These are phyloP conservation scores for Geotrichum australiense DNA, from an alignment of 1,139 yeast genomes.

Conservation along the genomic window DNA sequence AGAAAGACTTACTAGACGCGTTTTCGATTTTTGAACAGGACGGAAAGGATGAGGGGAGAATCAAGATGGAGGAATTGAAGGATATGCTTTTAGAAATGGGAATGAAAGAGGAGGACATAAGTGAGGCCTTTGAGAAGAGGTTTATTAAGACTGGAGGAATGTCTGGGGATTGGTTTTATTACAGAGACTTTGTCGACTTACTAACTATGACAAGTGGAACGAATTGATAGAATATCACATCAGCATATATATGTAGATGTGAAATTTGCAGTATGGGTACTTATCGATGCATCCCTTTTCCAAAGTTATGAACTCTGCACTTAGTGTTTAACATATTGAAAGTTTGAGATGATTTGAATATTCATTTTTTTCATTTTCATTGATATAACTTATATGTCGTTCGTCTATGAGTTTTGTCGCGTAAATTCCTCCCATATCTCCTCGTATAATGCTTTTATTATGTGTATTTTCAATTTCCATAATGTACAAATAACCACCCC, in stretches of 20 bases:
- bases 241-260: no score
- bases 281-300: no score
- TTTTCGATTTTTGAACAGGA: conserved; percentile 51
- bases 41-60: conserved; percentile 30
- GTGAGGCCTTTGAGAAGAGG: conserved; percentile 42
- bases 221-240: no score
- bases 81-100: conserved; percentile 46
- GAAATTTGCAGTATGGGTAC: no score
- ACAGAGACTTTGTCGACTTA: conserved; percentile 37
- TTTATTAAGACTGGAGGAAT: conserved; percentile 47
- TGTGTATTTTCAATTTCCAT: no score
- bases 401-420: neutral
- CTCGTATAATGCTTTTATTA: no score
- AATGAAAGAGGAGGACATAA: conserved; percentile 47
- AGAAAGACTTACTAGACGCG: conserved; percentile 55
- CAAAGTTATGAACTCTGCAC: no score
- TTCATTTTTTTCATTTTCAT: neutral
- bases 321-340: no score
- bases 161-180: conserved; percentile 59
- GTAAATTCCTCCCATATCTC: no score
- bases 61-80: conserved; percentile 47
- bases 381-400: neutral
- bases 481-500: no score
- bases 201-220: conserved; percentile 1
- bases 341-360: no score